These are phyloP conservation scores for Oryza glaberrima DNA, from an alignment of 176 grass and related monocot genomes.

Conservation along the genomic window DNA sequence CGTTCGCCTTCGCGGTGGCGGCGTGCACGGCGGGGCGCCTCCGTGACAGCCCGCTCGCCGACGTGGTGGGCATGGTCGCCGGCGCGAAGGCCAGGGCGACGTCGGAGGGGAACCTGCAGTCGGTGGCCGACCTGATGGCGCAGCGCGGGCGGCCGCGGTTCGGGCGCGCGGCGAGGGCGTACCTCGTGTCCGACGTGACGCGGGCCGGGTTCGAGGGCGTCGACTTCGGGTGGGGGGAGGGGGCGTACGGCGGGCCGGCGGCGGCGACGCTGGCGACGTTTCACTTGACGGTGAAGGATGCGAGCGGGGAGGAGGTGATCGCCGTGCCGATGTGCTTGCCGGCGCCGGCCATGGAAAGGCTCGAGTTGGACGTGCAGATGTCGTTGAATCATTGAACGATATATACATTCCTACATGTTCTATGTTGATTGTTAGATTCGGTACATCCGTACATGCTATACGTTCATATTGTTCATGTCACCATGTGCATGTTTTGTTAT, in stretches of 20 bases:
- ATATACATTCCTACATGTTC: too few species aligned
- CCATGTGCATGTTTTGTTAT: too few species aligned
- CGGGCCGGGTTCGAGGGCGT: constrained; percentile 31
- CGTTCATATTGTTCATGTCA: too few species aligned
- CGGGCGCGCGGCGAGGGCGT: constrained; percentile 24
- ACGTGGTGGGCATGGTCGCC: constrained; percentile 23
- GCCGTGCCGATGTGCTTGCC: constrained; percentile 39
- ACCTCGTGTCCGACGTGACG: constrained; percentile 51
- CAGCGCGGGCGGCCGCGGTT: constrained; percentile 32
- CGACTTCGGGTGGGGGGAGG: constrained; percentile 51
- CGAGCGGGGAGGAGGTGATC: constrained; percentile 50
- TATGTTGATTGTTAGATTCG: too few species aligned
- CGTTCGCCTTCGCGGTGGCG: constrained; percentile 9
- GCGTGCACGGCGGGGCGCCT: constrained; percentile 3
- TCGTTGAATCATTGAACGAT: not conserved
- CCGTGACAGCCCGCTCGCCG: not conserved
- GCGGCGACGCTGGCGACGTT: constrained; percentile 22
- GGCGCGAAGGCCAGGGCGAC: constrained; percentile 18
- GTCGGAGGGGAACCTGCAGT: constrained; percentile 35
- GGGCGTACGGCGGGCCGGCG: constrained; percentile 37
- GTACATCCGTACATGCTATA: too few species aligned
- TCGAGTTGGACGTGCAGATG: constrained; percentile 20
- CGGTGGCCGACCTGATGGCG: constrained; percentile 42
- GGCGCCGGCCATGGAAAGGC: constrained; percentile 49
- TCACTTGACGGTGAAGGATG: constrained; percentile 33